phyloP scores from a whole-genome alignment of 2,329 filamentous ascomycete species.

The Trichoderma sp. region DNA sequence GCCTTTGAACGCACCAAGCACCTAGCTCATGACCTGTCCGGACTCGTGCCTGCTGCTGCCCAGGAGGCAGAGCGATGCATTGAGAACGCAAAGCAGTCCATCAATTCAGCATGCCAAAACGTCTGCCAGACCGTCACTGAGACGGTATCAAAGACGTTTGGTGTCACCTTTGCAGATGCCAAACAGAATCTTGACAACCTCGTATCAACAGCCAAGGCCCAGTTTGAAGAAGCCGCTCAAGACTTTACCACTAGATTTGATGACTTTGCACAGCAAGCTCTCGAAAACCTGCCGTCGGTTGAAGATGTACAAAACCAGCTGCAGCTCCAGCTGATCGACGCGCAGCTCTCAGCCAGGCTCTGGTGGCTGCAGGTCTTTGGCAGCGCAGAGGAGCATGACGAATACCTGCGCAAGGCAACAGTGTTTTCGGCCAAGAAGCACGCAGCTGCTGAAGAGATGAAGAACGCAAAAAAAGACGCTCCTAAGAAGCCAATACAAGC shows the following conservation, averaged over 20 bases:
- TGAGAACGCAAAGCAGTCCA: constrained; percentile 42
- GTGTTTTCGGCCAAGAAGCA: constrained; percentile 46
- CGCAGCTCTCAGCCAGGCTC: constrained; percentile 60
- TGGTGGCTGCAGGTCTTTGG: constrained; percentile 61
- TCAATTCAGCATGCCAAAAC: constrained; percentile 40
- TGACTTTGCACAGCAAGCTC: constrained; percentile 30
- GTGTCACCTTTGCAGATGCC: constrained; percentile 32
- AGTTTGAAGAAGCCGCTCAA: constrained; percentile 31
- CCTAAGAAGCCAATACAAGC: constrained; percentile 37
- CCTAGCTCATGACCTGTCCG: constrained; percentile 48
- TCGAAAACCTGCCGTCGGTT: constrained; percentile 32
- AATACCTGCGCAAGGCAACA: constrained; percentile 54
- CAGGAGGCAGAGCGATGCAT: constrained; percentile 46
- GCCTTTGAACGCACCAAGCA: constrained; percentile 51
- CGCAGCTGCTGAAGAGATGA: constrained; percentile 39
- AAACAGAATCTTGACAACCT: constrained; percentile 35
- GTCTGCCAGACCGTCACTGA: constrained; percentile 37
- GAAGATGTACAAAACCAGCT: constrained; percentile 46
- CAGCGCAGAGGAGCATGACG: constrained; percentile 50
- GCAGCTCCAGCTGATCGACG: constrained; percentile 52
- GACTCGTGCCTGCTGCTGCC: constrained; percentile 46
- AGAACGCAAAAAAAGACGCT: constrained; percentile 32
- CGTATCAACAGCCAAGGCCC: constrained; percentile 31
- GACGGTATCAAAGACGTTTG: constrained; percentile 35
- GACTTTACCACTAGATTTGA: constrained; percentile 33